These are phyloP conservation scores for Colletotrichum cuscutae DNA, from an alignment of 2,329 filamentous ascomycete species.

Conservation along the genomic window DNA sequence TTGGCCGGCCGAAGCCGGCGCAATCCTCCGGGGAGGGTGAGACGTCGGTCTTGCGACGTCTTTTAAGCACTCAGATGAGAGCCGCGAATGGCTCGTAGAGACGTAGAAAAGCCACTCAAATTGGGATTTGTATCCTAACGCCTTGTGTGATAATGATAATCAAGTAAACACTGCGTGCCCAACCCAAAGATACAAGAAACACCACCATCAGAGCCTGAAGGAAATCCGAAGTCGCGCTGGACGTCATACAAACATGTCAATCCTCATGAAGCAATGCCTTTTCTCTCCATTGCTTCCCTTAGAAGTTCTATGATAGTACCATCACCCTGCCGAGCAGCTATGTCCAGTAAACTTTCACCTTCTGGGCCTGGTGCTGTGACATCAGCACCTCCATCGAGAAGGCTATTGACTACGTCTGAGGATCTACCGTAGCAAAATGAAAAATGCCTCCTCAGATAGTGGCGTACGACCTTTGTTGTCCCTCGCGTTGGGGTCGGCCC, in stretches of 20 bases:
- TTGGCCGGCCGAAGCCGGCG: conserved; percentile 24
- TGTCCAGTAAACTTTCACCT: background rate
- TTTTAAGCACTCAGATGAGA: background rate
- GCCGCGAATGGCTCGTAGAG: too few species aligned
- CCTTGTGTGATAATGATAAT: background rate
- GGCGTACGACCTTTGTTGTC: background rate
- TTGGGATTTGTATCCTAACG: background rate
- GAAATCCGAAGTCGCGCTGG: background rate
- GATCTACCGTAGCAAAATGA: too few species aligned
- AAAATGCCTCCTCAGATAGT: background rate
- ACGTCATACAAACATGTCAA: background rate
- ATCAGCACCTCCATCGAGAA: background rate
- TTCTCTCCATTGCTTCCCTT: fast-evolving
- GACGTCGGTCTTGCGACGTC: background rate
- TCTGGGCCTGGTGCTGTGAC: background rate
- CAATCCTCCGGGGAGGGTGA: background rate
- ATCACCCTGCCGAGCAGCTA: background rate
- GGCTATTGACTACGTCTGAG: too few species aligned
- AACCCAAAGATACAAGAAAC: background rate
- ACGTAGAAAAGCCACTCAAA: too few species aligned
- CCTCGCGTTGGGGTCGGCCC: background rate
- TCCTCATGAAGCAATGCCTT: fast-evolving
- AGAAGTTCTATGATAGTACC: fast-evolving
- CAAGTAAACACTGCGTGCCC: background rate
- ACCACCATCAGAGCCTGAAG: background rate